Evolutionary conservation across 2,329 filamentous ascomycete species (phyloP), one percentile per base, ranked within the genome.

Genomic region (Cytospora schulzeri): DNA sequence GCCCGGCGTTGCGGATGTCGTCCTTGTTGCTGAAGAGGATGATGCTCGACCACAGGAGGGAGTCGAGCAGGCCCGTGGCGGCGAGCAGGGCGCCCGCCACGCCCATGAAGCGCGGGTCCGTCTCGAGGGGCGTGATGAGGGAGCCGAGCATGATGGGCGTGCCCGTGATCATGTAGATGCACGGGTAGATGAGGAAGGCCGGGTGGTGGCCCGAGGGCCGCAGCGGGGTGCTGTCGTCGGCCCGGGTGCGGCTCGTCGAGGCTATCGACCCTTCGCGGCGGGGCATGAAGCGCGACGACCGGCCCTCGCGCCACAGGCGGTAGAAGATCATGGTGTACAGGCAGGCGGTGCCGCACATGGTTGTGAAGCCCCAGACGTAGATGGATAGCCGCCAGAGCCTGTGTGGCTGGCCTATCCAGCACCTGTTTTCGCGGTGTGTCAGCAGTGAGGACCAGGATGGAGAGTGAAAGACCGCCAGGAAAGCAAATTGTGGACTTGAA

Each of bases 161-260:
- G 0, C 88, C 91, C 71, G 88, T 89, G n/a, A 89, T 69, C 8
- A 90, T 81, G 72, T 91, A 91, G 67, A 91, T 87, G 68, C 88
- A 71, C 0, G 89, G 89, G 66, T 91, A 91, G 9, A 89, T 79
- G 33, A 90, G 85, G 67, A 90, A 86, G 11, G 85, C 80, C 6
- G 80, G 81, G 66, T 83, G 80, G 65, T 76, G 77, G 1, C 74
- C 71, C 1, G 72, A 75, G 0, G 71, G 70, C 9, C 71, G 70
- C 26, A 74, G 66, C 5, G 69, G 70, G 65, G 72, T 74, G 68
- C 61, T 57, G 29, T 63, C 56, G 22, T 53, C 53, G 4, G 57
- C 53, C 52, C 55, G 62, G 57, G 35, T 31, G 52, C 57, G 62
- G 33, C 41, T 41, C 24, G 61, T 51, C 28, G 45, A 59, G 29